Conservation (phyloP, 345 rosid genomes). For the Lumnitzera littorea region DNA sequence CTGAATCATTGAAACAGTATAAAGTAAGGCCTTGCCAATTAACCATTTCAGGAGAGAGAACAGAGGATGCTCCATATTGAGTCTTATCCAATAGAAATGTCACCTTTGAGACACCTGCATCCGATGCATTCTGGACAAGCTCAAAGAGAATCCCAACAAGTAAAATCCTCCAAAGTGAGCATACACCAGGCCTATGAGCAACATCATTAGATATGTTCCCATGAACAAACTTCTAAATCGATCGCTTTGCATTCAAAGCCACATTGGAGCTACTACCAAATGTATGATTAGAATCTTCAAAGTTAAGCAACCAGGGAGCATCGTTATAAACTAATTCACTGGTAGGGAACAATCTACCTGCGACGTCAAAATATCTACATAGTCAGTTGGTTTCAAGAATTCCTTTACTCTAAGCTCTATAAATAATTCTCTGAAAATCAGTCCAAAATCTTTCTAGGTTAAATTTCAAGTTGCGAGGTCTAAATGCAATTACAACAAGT, state of each 20-base stretch:
- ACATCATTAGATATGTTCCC: slow-evolving; percentile 94
- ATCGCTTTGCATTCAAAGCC: slow-evolving; percentile 51
- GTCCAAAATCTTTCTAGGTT: slow-evolving; percentile 81
- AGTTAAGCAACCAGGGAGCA: slow-evolving; percentile 90
- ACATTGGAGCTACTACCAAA: slow-evolving; percentile 43
- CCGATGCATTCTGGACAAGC: slow-evolving; percentile 92
- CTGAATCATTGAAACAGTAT: slow-evolving; percentile 87
- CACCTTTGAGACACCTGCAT: slow-evolving; percentile 94
- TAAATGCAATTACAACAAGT: slow-evolving; percentile 79
- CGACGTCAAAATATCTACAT: slow-evolving; percentile 76
- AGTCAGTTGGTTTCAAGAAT: slow-evolving; percentile 69
- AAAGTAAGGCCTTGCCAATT: slow-evolving; percentile 99
- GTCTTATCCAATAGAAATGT: slow-evolving; percentile 82
- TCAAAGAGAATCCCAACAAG: slow-evolving; percentile 93
- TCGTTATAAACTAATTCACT: slow-evolving; percentile 83
- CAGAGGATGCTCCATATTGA: slow-evolving; percentile 88
- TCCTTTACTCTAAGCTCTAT: slow-evolving; percentile 85
- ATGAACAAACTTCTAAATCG: slow-evolving; percentile 69
- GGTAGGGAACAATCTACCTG: slow-evolving; percentile 68
- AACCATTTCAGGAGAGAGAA: slow-evolving; percentile 96
- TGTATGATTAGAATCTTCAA: slow-evolving; percentile 46
- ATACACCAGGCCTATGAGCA: slow-evolving; percentile 86
- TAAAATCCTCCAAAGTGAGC: slow-evolving; percentile 83
- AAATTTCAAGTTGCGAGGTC: slow-evolving; percentile 61
- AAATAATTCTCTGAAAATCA: slow-evolving; percentile 67